Evolutionary conservation across 202 grass and related monocot species (phyloP).

Genomic region (Saccharum hybrid): DNA sequence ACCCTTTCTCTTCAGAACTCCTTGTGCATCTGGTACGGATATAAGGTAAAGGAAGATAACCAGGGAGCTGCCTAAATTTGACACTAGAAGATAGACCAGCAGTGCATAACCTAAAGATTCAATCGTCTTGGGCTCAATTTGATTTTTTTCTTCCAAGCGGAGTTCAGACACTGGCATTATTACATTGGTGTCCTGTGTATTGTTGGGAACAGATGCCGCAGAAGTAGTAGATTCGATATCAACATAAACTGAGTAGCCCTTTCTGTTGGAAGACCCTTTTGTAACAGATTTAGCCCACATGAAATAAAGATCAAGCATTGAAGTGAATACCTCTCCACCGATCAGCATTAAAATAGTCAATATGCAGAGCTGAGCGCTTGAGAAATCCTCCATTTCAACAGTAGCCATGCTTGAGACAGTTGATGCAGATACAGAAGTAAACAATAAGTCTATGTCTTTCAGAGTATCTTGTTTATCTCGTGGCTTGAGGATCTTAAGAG

Average conservation of each 20-base stretch:
- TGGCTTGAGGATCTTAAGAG: too few relatives aligned
- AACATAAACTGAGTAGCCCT: conserved; percentile 8
- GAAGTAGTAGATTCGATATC: conserved; percentile 50
- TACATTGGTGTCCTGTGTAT: too few relatives aligned
- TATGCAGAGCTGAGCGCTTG: too few relatives aligned
- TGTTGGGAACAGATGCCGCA: conserved; percentile 34
- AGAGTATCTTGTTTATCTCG: too few relatives aligned
- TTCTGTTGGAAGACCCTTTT: conserved; percentile 35
- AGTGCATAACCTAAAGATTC: conserved; percentile 53
- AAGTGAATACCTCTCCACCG: too few relatives aligned
- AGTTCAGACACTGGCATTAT: neutral
- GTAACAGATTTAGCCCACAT: conserved; percentile 38
- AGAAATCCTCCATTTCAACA: too few relatives aligned
- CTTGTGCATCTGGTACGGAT: conserved; percentile 49
- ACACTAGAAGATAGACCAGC: conserved; percentile 54
- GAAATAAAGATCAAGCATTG: conserved; percentile 58
- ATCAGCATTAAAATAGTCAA: too few relatives aligned
- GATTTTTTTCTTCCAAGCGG: neutral
- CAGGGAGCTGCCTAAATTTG: conserved; percentile 51
- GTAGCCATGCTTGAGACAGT: too few relatives aligned
- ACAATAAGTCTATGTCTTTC: too few relatives aligned
- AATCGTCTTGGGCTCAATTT: conserved; percentile 45
- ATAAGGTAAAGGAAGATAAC: conserved; percentile 65
- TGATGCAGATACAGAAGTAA: too few relatives aligned
- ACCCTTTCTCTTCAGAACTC: conserved; percentile 54